phyloP scores from a whole-genome alignment of 2,329 filamentous ascomycete genomes.

The Pseudogymnoascus verrucosus region DNA sequence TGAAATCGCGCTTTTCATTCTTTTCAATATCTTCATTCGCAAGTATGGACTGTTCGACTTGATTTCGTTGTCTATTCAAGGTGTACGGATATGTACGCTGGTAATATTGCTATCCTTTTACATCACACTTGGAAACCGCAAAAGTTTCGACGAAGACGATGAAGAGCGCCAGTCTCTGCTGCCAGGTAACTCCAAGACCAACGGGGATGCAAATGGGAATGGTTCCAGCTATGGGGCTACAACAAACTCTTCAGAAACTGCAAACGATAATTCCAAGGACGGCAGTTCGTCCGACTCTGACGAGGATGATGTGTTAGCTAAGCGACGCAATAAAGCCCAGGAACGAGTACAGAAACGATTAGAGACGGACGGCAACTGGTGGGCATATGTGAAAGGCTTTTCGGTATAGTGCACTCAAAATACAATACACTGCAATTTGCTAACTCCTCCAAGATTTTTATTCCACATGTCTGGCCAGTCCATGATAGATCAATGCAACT shows the following conservation, averaged over 20 bases:
- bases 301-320: conserved; percentile 32
- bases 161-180: conserved; percentile 53
- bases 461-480: conserved; percentile 73
- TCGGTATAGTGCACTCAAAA: conserved; percentile 31
- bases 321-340: conserved; percentile 45
- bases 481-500: conserved; percentile 58
- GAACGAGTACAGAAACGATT: conserved; percentile 59
- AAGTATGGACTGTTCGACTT: conserved; percentile 21
- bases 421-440: conserved; percentile 8
- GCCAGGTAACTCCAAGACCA: conserved; percentile 32
- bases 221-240: neutral
- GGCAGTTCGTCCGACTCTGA: conserved; percentile 14
- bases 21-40: conserved; percentile 25
- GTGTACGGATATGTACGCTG: conserved; percentile 25
- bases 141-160: conserved; percentile 34
- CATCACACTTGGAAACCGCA: conserved; percentile 21
- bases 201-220: conserved; percentile 23
- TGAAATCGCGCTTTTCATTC: conserved; percentile 41
- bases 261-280: conserved; percentile 14
- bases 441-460: conserved; percentile 47
- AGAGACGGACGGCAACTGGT: conserved; percentile 68
- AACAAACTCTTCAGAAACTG: neutral
- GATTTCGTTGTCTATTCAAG: conserved; percentile 19
- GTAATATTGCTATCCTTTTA: conserved; percentile 30
- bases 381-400: conserved; percentile 69